Base-by-base conservation (phyloP, 768 basidiomycete species). In the Infundibulicybe gibba region DNA sequence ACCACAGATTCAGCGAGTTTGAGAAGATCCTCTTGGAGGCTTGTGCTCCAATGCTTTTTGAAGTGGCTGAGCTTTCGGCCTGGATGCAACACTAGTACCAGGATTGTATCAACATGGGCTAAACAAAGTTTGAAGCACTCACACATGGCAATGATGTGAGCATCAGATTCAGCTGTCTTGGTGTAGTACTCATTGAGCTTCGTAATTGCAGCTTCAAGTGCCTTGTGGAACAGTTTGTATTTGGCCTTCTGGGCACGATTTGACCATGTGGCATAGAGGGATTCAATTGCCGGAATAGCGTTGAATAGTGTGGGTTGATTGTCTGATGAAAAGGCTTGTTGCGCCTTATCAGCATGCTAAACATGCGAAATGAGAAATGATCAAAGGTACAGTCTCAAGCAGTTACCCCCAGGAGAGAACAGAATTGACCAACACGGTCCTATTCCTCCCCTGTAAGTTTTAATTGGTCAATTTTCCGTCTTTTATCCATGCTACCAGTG, bases 111-210 rank as follows among this genome's bases (percentile, higher is more conserved):
- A 42, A n/a, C n/a, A n/a, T n/a, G n/a, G n/a, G n/a, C n/a, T n/a
- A 8, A 35, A 19, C 39, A 19, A n/a, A n/a, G n/a, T n/a, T n/a
- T n/a, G n/a, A 30, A 41, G 21, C 17, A 53, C 62, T 10, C 43
- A 71, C 64, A 49, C 57, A 72, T 67, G 2, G 61, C 51, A 21
- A 69, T 47, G 9, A 65, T 56, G 45, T 67, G 63, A 9, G 63
- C 63, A 47, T 62, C 54, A 6, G 56, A 61, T 13, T 65, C 62
- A 2, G 47, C 48, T 3, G 64, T 64, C 37, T 60, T 57, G 31
- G 62, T 50, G 49, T 71, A 69, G 45, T 71, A 69, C 19, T 64
- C 55, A 14, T 52, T 45, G 14, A 71, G 51, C 49, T 71, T 72
- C 1, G 49, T 40, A 15, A 57, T 43, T 1, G 54, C 70, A 1